Percentiles rank a stretch among this genome's conserved stretches.
These are phyloP conservation scores for Capillidium heterosporum DNA, from an alignment of 371 early-diverging fungal species.

Conservation along the genomic window DNA sequence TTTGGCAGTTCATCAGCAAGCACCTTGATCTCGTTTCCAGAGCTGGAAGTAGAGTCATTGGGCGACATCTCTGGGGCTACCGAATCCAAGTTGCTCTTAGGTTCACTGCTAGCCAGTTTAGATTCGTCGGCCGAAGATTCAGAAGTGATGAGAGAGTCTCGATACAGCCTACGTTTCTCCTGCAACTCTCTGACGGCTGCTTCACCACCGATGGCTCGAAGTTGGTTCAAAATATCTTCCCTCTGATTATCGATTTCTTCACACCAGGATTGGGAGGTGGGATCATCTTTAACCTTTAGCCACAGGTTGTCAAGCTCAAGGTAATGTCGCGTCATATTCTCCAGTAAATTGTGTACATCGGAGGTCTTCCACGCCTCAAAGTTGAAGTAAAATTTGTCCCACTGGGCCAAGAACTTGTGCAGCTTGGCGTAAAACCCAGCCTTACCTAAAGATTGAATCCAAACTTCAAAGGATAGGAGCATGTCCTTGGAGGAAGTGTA, in stretches of 20 bases:
- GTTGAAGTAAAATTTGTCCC: conserved; percentile 29
- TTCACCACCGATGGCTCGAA: conserved; percentile 19
- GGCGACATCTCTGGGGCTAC: background rate
- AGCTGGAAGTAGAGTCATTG: background rate
- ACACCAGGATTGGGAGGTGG: conserved; percentile 29
- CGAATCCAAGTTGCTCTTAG: too few species aligned
- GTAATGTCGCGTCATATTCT: conserved; percentile 41
- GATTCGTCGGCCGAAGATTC: background rate
- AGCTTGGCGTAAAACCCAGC: conserved; percentile 4
- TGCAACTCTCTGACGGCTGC: conserved; percentile 19
- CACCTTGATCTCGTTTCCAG: background rate
- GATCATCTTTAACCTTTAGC: conserved; percentile 34
- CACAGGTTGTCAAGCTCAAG: conserved; percentile 45
- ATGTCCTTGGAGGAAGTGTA: conserved; percentile 21
- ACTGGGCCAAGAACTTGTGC: conserved; percentile 20
- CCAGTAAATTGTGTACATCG: conserved; percentile 36
- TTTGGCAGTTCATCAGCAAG: conserved; percentile 26
- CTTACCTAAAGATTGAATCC: conserved; percentile 16
- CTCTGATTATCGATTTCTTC: conserved; percentile 29
- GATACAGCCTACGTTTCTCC: conserved; percentile 6
- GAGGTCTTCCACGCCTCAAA: conserved; percentile 53
- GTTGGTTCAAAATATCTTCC: conserved; percentile 15
- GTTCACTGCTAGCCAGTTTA: background rate
- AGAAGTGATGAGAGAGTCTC: conserved; percentile 14
- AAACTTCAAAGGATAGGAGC: conserved; percentile 29